Conservation (phyloP, 441 rosid species). For the Raphanus hybrid region DNA sequence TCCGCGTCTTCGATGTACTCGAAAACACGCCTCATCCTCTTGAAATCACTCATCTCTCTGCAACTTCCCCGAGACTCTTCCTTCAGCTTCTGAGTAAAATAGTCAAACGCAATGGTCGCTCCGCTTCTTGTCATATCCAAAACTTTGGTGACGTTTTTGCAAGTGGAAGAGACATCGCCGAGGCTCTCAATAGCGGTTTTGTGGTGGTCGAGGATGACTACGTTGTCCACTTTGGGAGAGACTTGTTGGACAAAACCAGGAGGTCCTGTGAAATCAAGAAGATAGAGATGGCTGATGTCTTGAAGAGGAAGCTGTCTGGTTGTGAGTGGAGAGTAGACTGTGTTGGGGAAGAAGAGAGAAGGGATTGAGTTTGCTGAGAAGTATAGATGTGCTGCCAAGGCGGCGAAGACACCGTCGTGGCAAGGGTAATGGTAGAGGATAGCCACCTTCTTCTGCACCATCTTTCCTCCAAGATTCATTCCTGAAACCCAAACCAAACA, state of each 20-base stretch:
- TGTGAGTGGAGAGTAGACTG: conserved; percentile 64
- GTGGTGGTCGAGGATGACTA: conserved; percentile 69
- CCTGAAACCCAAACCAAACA: conserved; percentile 24
- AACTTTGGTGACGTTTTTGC: conserved; percentile 54
- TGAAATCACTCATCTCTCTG: conserved; percentile 36
- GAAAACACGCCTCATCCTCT: conserved; percentile 54
- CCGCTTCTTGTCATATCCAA: conserved; percentile 75
- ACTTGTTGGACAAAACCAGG: conserved; percentile 57
- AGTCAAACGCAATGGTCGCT: conserved; percentile 75
- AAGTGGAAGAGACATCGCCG: conserved; percentile 36
- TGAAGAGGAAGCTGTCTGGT: conserved; percentile 59
- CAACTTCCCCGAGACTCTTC: conserved; percentile 25
- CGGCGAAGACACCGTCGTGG: conserved; percentile 77
- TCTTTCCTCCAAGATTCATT: conserved; percentile 33
- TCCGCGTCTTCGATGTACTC: conserved; percentile 75
- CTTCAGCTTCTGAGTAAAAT: conserved; percentile 57
- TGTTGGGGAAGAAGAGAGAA: conserved; percentile 67
- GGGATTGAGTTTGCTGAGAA: conserved; percentile 59
- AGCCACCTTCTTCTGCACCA: conserved; percentile 50
- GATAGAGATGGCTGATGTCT: conserved; percentile 61
- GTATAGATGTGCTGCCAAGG: conserved; percentile 73
- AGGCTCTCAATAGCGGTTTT: conserved; percentile 66
- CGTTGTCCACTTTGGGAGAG: conserved; percentile 49
- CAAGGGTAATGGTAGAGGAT: conserved; percentile 77
- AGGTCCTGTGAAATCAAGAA: conserved; percentile 74